Evolutionary conservation across 371 early-diverging fungal genomes (phyloP), one percentile per base, ranked within the genome.

Genomic region (Choanephora cucurbitarum): DNA sequence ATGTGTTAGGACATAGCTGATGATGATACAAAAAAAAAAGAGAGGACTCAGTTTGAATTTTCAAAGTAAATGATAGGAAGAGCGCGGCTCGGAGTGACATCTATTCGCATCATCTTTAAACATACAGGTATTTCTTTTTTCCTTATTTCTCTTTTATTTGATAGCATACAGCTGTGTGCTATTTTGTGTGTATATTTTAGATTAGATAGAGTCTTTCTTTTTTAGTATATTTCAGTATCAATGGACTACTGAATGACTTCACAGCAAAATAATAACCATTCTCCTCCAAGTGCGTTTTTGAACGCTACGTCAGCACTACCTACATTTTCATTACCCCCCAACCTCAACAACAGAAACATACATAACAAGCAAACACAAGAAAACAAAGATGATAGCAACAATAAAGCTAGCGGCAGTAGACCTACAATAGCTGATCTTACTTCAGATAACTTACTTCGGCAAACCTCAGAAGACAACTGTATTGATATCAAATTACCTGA

Each of bases 361-460:
- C 18, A 57, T 50, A 31, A 37, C 2, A 37, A 37, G 37, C 14
- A 8, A 37, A 2, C 7, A 34, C 44, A 24, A 44, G 50, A 39
- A 2, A 8, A 15, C 41, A 43, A 14, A 42, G 44, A 17, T 18
- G 2, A 34, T 18, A 55, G 19, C 19, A 43, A 19, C 8, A 44
- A 10, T 33, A n/a, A n/a, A n/a, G n/a, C n/a, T 18, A 55, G 19
- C 19, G 18, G 13, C 8, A 44, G 4, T 33, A 22, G 70, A 46
- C 73, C 73, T 2, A 57, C 58, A 37, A 37, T 70, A n/a, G 45
- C 70, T 17, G 57, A 70, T 21, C 39, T 73, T 37, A 58, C 66
- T 5, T 70, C 73, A 1, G 55, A 40, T 0, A 70, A 70, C 70
- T 28, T 64, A n/a, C 62, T 67, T 0, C 62, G 57, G 31, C 48